Evolutionary conservation across 805 yeast species (phyloP).

Genomic region (Wickerhamiella lipophila): DNA sequence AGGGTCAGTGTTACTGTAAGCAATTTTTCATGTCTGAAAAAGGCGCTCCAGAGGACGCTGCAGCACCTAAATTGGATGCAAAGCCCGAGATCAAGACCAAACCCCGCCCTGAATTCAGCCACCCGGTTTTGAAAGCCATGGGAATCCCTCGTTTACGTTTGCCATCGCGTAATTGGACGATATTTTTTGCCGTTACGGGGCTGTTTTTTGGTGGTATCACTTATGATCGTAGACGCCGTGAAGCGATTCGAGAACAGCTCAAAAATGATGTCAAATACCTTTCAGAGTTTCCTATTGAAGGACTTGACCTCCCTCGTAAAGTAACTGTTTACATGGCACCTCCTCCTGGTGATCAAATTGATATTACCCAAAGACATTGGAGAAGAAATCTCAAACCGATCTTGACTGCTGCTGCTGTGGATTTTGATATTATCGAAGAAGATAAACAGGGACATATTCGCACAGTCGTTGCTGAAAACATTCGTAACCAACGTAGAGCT

Average conservation of each 20-base stretch:
- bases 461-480: constrained; percentile 63
- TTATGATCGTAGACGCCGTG: constrained; percentile 69
- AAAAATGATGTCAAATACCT: constrained; percentile 44
- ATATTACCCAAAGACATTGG: constrained; percentile 58
- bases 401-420: constrained; percentile 70
- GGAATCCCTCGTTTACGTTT: constrained; percentile 66
- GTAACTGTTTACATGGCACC: constrained; percentile 80
- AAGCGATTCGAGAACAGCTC: constrained; percentile 49
- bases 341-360: constrained; percentile 88
- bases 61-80: neutral
- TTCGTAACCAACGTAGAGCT: constrained; percentile 51
- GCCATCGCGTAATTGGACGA: constrained; percentile 88
- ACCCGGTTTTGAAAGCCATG: constrained; percentile 75
- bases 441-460: constrained; percentile 90
- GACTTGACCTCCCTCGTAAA: constrained; percentile 53
- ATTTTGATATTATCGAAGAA: constrained; percentile 54
- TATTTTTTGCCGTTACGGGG: constrained; percentile 65
- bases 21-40: constrained; percentile 1
- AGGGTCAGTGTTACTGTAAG: neutral
- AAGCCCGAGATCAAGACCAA: constrained; percentile 2
- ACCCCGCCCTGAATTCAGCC: constrained; percentile 21
- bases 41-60: neutral
- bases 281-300: constrained; percentile 36
- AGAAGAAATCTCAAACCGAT: constrained; percentile 75
- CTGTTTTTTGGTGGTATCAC: constrained; percentile 58